These are phyloP conservation scores for Penicillium silybi DNA, from an alignment of 495 filamentous ascomycete genomes.

Conservation along the genomic window DNA sequence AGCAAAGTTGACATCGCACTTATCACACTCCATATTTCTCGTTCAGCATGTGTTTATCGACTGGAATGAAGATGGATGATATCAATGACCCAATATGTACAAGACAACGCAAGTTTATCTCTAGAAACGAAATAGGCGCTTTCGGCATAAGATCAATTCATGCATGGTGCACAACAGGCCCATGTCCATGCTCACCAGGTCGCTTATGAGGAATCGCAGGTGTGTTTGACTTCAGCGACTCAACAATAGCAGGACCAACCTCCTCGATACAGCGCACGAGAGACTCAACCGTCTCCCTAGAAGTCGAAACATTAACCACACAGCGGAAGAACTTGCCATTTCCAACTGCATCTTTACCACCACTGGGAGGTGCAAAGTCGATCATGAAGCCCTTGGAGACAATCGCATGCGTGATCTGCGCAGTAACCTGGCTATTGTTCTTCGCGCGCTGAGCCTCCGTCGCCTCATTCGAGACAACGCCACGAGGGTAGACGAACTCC, in stretches of 20 bases:
- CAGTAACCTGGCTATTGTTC: slow-evolving; percentile 67
- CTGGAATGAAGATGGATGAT: neutral
- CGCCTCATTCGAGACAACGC: slow-evolving; percentile 32
- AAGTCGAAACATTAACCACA: slow-evolving; percentile 77
- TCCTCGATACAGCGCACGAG: slow-evolving; percentile 71
- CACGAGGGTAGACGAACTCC: slow-evolving; percentile 38
- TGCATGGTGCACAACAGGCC: slow-evolving; percentile 31
- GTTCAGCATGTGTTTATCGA: neutral
- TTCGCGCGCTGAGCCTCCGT: slow-evolving; percentile 45
- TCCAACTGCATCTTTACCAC: slow-evolving; percentile 46
- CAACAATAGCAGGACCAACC: slow-evolving; percentile 50
- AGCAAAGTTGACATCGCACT: neutral
- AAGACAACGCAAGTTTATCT: too few species aligned
- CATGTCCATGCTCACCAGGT: slow-evolving; percentile 32
- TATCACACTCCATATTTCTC: neutral
- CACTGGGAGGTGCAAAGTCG: slow-evolving; percentile 75
- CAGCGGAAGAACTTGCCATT: slow-evolving; percentile 83
- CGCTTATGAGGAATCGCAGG: slow-evolving; percentile 14
- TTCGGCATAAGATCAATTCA: slow-evolving; percentile 2
- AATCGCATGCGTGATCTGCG: slow-evolving; percentile 59
- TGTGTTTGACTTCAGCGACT: slow-evolving; percentile 24
- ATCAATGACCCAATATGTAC: neutral
- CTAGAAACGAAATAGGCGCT: too few species aligned
- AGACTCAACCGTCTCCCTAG: slow-evolving; percentile 67
- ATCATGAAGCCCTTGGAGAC: slow-evolving; percentile 83